Evolutionary conservation across 1,284 basidiomycete species (phyloP).

Genomic region (Cutaneotrichosporon cavernicola): DNA sequence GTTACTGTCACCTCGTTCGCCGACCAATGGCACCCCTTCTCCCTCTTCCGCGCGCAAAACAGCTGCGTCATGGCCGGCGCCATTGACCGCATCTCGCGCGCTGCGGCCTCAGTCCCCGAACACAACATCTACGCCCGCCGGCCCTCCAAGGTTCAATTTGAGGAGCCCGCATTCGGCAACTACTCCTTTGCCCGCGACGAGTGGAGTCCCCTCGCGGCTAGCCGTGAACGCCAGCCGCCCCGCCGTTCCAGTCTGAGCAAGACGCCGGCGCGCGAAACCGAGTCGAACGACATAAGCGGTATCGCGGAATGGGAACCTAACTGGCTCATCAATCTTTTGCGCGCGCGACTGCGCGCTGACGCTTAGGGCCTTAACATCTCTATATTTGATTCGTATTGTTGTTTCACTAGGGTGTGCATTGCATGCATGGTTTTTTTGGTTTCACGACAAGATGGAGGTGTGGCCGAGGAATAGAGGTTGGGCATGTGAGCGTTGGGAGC

Average conservation of each 20-base stretch:
- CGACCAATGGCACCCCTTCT: constrained; percentile 54
- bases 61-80: constrained; percentile 52
- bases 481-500: too few species aligned
- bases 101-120: constrained; percentile 5
- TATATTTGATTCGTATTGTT: neutral
- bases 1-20: constrained; percentile 51
- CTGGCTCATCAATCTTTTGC: constrained; percentile 45
- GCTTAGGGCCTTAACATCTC: constrained; percentile 8
- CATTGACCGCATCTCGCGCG: constrained; percentile 23
- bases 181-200: constrained; percentile 27
- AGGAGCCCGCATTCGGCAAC: constrained; percentile 25
- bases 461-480: too few species aligned
- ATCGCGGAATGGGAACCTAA: constrained; percentile 47
- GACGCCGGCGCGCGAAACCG: constrained; percentile 11
- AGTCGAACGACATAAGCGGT: constrained; percentile 22
- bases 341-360: constrained; percentile 26
- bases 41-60: constrained; percentile 53
- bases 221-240: constrained; percentile 19
- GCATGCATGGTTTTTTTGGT: neutral
- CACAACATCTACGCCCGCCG: constrained; percentile 31
- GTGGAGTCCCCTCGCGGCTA: constrained; percentile 12
- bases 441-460: neutral
- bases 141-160: constrained; percentile 51
- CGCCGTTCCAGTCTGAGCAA: constrained; percentile 28
- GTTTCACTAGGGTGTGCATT: constrained; percentile 1